phyloP scores from a whole-genome alignment of 257 asterid species.

The Pogostemon cablin region DNA sequence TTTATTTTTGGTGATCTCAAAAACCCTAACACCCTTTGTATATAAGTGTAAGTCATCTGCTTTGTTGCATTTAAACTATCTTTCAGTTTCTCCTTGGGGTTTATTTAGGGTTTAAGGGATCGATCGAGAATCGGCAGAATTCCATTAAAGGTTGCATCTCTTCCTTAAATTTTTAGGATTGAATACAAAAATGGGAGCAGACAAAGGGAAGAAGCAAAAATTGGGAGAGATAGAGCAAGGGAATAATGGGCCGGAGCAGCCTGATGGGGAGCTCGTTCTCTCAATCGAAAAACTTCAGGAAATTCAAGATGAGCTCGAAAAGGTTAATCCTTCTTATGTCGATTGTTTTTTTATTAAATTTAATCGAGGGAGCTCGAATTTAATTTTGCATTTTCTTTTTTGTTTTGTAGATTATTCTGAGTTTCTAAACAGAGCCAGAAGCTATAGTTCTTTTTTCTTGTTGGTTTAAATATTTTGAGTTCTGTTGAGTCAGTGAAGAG shows the following conservation, averaged over 20 bases:
- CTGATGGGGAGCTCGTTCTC: constrained; percentile 61
- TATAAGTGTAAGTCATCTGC: constrained; percentile 10
- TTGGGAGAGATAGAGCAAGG: constrained; percentile 53
- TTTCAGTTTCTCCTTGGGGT: constrained; percentile 32
- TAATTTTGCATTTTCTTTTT: neutral
- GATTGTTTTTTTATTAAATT: neutral
- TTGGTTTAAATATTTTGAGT: neutral
- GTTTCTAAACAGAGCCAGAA: neutral
- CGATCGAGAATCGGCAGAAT: constrained; percentile 22
- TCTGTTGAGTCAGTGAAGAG: constrained; percentile 3
- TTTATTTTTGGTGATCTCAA: neutral
- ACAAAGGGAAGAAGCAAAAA: constrained; percentile 87
- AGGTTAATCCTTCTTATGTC: constrained; percentile 38
- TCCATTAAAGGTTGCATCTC: neutral
- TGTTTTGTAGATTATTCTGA: neutral
- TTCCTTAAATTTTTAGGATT: constrained; percentile 19
- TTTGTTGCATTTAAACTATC: neutral
- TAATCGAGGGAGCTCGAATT: neutral
- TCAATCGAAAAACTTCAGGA: constrained; percentile 84
- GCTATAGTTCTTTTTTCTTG: neutral
- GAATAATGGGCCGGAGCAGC: constrained; percentile 45
- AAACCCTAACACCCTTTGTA: constrained; percentile 36
- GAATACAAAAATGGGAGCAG: constrained; percentile 59
- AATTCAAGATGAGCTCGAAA: constrained; percentile 88
- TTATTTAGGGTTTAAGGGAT: constrained; percentile 59